Conservation (phyloP, 257 asterid species). For the Cinchona pubescens region DNA sequence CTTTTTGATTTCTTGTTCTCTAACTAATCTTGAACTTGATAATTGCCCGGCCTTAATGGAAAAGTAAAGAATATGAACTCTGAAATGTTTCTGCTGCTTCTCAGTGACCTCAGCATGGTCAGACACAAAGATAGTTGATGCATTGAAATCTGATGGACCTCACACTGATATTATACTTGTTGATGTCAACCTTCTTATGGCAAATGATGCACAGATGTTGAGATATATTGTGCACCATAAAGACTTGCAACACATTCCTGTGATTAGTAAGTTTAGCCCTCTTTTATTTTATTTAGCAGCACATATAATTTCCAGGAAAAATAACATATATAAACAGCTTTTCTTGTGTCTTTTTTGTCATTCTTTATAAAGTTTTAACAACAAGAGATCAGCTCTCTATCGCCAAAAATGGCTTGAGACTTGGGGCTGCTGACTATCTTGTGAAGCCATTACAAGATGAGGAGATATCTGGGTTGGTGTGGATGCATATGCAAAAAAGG, state of each 20-base stretch:
- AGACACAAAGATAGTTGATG: slow-evolving; percentile 92
- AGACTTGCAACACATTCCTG: slow-evolving; percentile 78
- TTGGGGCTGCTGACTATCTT: slow-evolving; percentile 98
- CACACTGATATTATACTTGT: slow-evolving; percentile 86
- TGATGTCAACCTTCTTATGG: slow-evolving; percentile 88
- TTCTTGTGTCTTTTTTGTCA: no score
- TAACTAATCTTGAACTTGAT: no score
- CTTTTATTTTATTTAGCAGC: no score
- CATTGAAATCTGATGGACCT: slow-evolving; percentile 85
- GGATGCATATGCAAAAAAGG: not conserved
- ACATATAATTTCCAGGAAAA: no score
- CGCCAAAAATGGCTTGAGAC: slow-evolving; percentile 84
- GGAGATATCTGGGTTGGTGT: not conserved
- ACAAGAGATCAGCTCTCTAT: slow-evolving; percentile 77
- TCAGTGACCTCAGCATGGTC: slow-evolving; percentile 84
- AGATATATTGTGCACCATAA: slow-evolving; percentile 77
- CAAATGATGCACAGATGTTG: slow-evolving; percentile 74
- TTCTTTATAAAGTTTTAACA: no score
- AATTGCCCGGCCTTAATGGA: no score
- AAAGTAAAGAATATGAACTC: slow-evolving; percentile 11
- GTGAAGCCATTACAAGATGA: slow-evolving; percentile 57
- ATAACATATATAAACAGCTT: no score
- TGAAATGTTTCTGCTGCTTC: no score
- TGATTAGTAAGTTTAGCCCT: slow-evolving; percentile 71
- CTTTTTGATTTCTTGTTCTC: no score